Evolutionary conservation across 2,329 filamentous ascomycete genomes (phyloP), one percentile per base, ranked within the genome.

Genomic region (Aspergillus hortae): DNA sequence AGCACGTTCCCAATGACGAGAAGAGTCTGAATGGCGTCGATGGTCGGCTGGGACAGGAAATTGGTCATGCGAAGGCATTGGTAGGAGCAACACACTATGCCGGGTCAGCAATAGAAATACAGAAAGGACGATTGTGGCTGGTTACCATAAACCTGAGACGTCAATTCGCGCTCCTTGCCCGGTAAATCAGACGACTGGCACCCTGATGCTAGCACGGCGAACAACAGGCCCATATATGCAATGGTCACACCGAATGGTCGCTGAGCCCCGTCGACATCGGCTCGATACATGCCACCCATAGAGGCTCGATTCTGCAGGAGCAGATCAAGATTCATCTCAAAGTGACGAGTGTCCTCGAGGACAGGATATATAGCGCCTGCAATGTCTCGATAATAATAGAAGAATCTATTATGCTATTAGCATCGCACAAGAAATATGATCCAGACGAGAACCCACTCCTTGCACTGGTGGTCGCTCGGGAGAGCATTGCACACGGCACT

Each of bases 31-130:
- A 86, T 83, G 40, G 79, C 82, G 55, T 85, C 81, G 33, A 85
- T 69, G 4, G 78, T 82, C 25, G 82, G 80, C 52, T 83, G 80
- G 0, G 83, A 85, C 6, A 86, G 63, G 62, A 85, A 86, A 57
- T 86, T 86, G 21, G 80, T 83, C 67, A 84, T 82, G 15, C 83
- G 79, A 23, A 85, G 72, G 60, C 82, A 85, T 63, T 86, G 83
- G 56, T 85, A 85, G 45, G 81, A 82, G 66, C 83, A 86, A 67
- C 83, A 86, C 4, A 85, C 79, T 80, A 46, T 49, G 42, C 17
- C 33, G 27, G 35, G 54, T 75, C 48, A 75, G 70, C 33, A 23
- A 15, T 9, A 11, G 17, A 27, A 3, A 44, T 5, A n/a, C 11
- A 44, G 9, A 19, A 40, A 9, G n/a, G 46, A n/a, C 12, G 33